A percentile compares a stretch with the other conserved stretches of the same genome.
phyloP scores from a whole-genome alignment of 2,329 filamentous ascomycete genomes.

The Sordariomycetes sp. region DNA sequence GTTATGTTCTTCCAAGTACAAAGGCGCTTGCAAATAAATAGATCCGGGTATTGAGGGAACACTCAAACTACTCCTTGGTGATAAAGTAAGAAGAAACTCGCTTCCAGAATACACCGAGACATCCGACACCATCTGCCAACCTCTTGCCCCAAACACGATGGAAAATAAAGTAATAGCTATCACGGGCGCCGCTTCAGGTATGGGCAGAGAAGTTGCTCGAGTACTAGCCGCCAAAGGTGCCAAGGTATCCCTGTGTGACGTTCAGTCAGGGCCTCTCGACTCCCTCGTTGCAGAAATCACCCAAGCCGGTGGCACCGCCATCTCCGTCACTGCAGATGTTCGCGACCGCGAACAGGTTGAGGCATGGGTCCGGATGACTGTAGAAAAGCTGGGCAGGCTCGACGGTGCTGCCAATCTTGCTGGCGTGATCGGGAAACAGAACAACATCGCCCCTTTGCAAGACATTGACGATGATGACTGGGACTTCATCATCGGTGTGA shows the following conservation, averaged over 20 bases:
- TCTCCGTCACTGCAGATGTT: conserved; percentile 6
- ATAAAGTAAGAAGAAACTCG: too few relatives aligned
- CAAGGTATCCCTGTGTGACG: conserved; percentile 40
- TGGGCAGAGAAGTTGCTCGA: too few relatives aligned
- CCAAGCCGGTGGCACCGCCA: conserved; percentile 10
- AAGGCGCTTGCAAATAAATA: too few relatives aligned
- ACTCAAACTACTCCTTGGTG: too few relatives aligned
- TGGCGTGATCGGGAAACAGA: conserved; percentile 7
- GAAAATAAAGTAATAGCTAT: too few relatives aligned
- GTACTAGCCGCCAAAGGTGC: too few relatives aligned
- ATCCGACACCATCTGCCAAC: too few relatives aligned
- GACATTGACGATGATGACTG: conserved; percentile 14
- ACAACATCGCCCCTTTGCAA: conserved; percentile 3
- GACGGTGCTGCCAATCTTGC: conserved; percentile 33
- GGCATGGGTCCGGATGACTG: conserved; percentile 18
- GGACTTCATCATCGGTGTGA: conserved; percentile 16
- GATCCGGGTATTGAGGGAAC: too few relatives aligned
- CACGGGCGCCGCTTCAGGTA: too few relatives aligned
- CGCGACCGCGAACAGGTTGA: conserved; percentile 7
- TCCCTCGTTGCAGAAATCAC: conserved; percentile 9
- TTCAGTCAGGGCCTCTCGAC: conserved; percentile 25
- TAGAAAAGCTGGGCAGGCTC: conserved; percentile 22
- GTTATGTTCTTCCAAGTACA: too few relatives aligned
- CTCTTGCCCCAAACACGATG: too few relatives aligned
- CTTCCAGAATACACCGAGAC: too few relatives aligned